These are phyloP conservation scores for Myxozyma vanderwaltii DNA, from an alignment of 805 yeast genomes.

Conservation along the genomic window DNA sequence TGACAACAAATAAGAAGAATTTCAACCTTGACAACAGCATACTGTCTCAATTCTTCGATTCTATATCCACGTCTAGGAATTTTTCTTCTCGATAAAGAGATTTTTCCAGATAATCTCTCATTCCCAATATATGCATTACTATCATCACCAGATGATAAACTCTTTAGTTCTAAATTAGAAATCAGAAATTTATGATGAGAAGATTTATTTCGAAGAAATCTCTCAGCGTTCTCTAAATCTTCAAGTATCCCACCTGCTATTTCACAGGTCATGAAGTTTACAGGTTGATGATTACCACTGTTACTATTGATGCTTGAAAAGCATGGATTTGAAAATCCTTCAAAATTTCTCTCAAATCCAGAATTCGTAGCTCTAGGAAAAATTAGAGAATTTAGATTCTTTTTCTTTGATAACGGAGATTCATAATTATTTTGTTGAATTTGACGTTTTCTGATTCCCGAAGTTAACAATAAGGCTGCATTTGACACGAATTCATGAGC, in stretches of 20 bases:
- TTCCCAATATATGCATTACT: background rate
- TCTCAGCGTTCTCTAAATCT: background rate
- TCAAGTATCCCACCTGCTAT: background rate
- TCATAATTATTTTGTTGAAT: too few relatives aligned
- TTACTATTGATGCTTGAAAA: too few relatives aligned
- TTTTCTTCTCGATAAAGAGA: background rate
- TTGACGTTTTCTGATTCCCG: too few relatives aligned
- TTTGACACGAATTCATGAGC: background rate
- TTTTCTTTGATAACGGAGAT: too few relatives aligned
- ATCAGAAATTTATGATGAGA: background rate
- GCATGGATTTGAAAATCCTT: background rate
- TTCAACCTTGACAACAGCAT: background rate
- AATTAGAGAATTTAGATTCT: background rate
- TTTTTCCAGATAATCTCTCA: background rate
- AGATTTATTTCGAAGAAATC: background rate
- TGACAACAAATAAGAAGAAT: conserved; percentile 4
- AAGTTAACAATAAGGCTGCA: too few relatives aligned
- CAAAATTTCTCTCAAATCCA: conserved; percentile 3
- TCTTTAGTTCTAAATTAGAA: background rate
- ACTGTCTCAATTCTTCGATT: background rate
- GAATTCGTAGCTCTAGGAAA: background rate
- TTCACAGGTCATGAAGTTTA: background rate
- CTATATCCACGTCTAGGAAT: background rate
- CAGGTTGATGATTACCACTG: too few relatives aligned
- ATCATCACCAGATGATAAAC: background rate